A percentile compares a stretch with the other conserved stretches of the same genome.
Conservation (phyloP, 2,329 filamentous ascomycete species). For the Teratosphaeria epicoccoides region DNA sequence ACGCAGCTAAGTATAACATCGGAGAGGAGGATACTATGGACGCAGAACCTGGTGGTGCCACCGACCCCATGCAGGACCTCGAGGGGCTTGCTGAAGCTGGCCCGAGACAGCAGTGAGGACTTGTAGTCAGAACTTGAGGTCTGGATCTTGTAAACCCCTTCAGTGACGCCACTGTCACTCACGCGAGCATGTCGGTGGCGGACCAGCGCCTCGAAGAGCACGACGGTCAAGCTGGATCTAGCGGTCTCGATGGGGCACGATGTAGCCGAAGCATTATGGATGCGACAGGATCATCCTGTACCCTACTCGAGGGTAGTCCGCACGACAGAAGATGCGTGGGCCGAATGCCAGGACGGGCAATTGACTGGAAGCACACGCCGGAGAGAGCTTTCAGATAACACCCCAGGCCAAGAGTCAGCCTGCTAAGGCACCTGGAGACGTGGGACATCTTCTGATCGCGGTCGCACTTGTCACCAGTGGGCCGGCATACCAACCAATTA, state of each 20-base stretch:
- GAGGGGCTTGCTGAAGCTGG: slow-evolving; percentile 91
- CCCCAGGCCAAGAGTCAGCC: no score
- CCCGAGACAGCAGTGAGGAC: slow-evolving; percentile 59
- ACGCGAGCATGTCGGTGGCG: not conserved
- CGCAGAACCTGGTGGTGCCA: slow-evolving; percentile 43
- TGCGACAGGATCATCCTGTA: no score
- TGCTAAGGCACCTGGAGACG: no score
- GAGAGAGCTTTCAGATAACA: no score
- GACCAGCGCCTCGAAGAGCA: not conserved
- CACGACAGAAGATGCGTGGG: no score
- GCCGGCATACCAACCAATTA: no score
- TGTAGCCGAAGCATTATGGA: not conserved
- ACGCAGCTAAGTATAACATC: slow-evolving; percentile 78
- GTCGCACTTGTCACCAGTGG: no score
- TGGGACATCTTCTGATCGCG: no score
- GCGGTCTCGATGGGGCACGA: not conserved
- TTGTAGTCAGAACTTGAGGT: not conserved
- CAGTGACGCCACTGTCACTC: not conserved
- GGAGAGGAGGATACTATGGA: slow-evolving; percentile 60
- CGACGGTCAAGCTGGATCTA: not conserved
- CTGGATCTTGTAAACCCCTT: not conserved
- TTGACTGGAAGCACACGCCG: no score
- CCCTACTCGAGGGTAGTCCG: no score
- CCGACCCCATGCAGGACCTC: slow-evolving; percentile 91
- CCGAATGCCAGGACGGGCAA: no score